Evolutionary conservation across 2,329 filamentous ascomycete genomes (phyloP).

Genomic region (Tolypocladium inflatum): DNA sequence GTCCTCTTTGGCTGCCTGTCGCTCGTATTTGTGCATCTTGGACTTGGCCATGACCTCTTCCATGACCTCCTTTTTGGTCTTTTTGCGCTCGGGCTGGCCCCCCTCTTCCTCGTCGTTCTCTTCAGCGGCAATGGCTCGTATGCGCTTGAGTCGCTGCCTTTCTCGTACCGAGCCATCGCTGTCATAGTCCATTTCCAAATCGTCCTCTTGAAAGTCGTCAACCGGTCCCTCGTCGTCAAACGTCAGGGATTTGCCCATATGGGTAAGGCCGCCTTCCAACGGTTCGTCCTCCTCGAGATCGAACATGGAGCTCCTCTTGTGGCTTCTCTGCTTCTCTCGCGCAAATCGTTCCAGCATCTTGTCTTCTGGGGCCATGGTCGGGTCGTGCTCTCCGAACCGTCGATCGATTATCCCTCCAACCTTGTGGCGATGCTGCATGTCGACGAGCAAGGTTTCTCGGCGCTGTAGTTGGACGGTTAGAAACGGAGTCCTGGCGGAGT

Average conservation of each 20-base stretch:
- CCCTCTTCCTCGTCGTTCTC: conserved; percentile 39
- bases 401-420: conserved; percentile 87
- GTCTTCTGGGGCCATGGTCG: conserved; percentile 86
- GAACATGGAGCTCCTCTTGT: conserved; percentile 74
- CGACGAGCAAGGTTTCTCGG: conserved; percentile 73
- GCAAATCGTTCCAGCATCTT: conserved; percentile 87
- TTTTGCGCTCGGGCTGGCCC: conserved; percentile 70
- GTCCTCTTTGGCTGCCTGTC: conserved; percentile 84
- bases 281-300: conserved; percentile 71
- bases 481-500: conserved; percentile 6
- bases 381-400: conserved; percentile 92
- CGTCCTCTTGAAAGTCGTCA: conserved; percentile 76
- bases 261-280: conserved; percentile 57
- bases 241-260: conserved; percentile 66
- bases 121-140: conserved; percentile 35
- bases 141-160: conserved; percentile 44
- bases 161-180: conserved; percentile 46
- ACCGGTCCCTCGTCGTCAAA: conserved; percentile 44
- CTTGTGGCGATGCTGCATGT: conserved; percentile 84
- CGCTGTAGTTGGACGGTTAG: conserved; percentile 36
- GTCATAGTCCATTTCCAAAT: conserved; percentile 53
- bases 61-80: conserved; percentile 95
- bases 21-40: conserved; percentile 88
- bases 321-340: conserved; percentile 69
- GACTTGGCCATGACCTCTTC: conserved; percentile 96